Evolutionary conservation across 2,329 filamentous ascomycete genomes (phyloP), one percentile per base, ranked within the genome.

Genomic region (Scedosporium boydii): DNA sequence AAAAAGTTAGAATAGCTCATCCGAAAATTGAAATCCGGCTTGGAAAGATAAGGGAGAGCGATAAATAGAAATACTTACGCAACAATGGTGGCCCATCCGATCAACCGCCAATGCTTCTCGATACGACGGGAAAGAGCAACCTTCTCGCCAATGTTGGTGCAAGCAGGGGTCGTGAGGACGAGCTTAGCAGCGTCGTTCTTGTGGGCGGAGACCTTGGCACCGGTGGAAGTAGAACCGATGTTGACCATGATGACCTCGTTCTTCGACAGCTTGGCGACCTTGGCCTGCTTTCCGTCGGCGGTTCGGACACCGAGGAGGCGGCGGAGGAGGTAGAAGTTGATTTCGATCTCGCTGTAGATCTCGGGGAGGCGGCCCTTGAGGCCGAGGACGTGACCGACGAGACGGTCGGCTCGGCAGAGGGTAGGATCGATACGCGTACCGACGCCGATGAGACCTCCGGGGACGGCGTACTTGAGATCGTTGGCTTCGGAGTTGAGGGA

Each of bases 211-310:
- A 99, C 91, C 86, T 98, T 99, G 68, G 95, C 95, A 77, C 95
- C 95, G 14, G 93, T 97, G 57, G 95, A 96, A 9, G 93, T 98
- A 44, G 91, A 96, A 65, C 95, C 95, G 74, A 99, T 99, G 82
- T 99, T 99, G 68, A 99, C 95, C 95, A 99, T 98, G 77, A 99
- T 88, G 71, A 98, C 92, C 77, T 99, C 95, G 79, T 96, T 97
- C 87, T 98, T 99, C 63, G 92, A 83, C 67, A 99, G 83, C 82
- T 99, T 99, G 70, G 93, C 92, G 68, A 99, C 95, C 88, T 99
- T 99, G 72, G 93, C 93, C 79, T 98, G 95, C 83, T 99, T 99
- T 75, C 95, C 95, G 69, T 99, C 95, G 66, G 93, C 92, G 57
- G 95, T 96, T 80, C 96, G 93, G 71, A 99, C 95, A 86, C 95